Evolutionary conservation across 1,139 yeast species (phyloP).

Genomic region (Suhomyces kunorum): DNA sequence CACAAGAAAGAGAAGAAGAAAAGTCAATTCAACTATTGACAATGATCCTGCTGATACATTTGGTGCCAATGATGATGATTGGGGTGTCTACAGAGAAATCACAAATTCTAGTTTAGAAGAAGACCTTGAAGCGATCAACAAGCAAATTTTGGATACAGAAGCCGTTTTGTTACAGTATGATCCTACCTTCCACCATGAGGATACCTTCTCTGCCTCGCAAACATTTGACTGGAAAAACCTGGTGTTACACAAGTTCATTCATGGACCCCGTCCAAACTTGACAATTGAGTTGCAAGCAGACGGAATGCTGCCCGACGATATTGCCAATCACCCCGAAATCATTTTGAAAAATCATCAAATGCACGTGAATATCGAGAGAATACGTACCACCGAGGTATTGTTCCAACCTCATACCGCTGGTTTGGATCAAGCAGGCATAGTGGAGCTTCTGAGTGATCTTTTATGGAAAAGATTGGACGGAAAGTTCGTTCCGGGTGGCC

Average conservation of each 20-base stretch:
- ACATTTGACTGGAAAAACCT: conserved; percentile 81
- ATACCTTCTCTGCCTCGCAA: conserved; percentile 74
- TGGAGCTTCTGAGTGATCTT: conserved; percentile 73
- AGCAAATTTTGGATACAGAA: conserved; percentile 63
- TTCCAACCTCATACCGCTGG: conserved; percentile 97
- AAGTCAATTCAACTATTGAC: conserved; percentile 65
- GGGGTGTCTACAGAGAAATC: conserved; percentile 88
- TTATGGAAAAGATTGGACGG: conserved; percentile 61
- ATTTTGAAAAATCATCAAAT: conserved; percentile 67
- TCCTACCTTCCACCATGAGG: conserved; percentile 82
- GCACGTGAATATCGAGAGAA: conserved; percentile 86
- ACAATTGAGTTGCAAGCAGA: conserved; percentile 45
- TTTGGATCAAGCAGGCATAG: conserved; percentile 88
- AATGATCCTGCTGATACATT: conserved; percentile 93
- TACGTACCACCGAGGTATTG: conserved; percentile 86
- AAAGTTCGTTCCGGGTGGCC: conserved; percentile 52
- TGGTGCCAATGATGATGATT: conserved; percentile 95
- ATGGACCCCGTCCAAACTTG: conserved; percentile 78
- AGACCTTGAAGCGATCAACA: conserved; percentile 70
- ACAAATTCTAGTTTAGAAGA: conserved; percentile 72
- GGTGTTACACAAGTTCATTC: conserved; percentile 74
- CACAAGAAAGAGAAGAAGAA: conserved; percentile 53
- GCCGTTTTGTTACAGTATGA: conserved; percentile 76
- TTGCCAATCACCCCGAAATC: conserved; percentile 47
- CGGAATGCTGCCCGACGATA: conserved; percentile 46